Evolutionary conservation across 495 filamentous ascomycete species (phyloP).

Genomic region (Gamarada debralockiae): DNA sequence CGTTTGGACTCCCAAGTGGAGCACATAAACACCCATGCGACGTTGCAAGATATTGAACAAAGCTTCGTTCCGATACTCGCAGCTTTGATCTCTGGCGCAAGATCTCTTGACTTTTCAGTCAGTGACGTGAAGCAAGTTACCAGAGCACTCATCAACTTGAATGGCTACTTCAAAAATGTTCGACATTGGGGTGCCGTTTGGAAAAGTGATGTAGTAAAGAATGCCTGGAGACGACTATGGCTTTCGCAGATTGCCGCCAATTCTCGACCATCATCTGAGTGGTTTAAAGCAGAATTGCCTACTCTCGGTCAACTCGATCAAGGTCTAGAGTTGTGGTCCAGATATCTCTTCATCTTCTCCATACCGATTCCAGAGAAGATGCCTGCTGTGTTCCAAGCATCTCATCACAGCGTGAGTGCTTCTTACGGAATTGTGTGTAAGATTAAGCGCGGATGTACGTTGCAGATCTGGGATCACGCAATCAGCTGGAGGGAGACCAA

Average conservation of each 20-base stretch:
- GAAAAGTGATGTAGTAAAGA: constrained; percentile 55
- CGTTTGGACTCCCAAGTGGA: constrained; percentile 58
- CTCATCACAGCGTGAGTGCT: constrained; percentile 61
- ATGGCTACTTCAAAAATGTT: constrained; percentile 55
- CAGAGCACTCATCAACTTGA: constrained; percentile 53
- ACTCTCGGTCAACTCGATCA: constrained; percentile 52
- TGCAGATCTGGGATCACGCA: constrained; percentile 67
- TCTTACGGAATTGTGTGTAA: constrained; percentile 67
- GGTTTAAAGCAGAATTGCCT: constrained; percentile 54
- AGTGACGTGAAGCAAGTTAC: constrained; percentile 51
- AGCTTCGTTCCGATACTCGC: constrained; percentile 61
- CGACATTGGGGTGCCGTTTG: constrained; percentile 61
- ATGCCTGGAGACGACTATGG: constrained; percentile 59
- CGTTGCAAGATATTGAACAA: constrained; percentile 49
- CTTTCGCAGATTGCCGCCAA: constrained; percentile 52
- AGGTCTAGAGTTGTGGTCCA: constrained; percentile 58
- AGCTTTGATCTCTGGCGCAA: constrained; percentile 52
- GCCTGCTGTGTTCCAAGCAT: constrained; percentile 64
- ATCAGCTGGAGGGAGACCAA: constrained; percentile 64
- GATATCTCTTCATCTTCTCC: constrained; percentile 67
- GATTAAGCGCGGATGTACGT: constrained; percentile 55
- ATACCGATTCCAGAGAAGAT: constrained; percentile 61
- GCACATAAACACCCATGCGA: constrained; percentile 43
- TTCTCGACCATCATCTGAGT: constrained; percentile 45
- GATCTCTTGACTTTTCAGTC: constrained; percentile 46